phyloP scores from a whole-genome alignment of 202 grass and related monocot species.

The Panicum hallii region DNA sequence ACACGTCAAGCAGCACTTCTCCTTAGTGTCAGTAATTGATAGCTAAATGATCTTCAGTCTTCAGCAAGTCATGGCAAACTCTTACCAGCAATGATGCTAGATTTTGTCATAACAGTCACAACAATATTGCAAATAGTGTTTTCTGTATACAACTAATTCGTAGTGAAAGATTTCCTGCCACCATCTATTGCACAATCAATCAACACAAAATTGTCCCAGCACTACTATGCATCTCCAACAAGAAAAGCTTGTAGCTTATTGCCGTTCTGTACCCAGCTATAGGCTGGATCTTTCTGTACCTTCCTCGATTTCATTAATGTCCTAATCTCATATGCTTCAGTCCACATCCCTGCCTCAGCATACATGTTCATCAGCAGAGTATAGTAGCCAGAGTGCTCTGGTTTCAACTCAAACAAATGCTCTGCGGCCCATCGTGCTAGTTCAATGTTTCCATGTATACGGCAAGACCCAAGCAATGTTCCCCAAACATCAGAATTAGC shows the following conservation, averaged over 20 bases:
- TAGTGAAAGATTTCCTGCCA: constrained; percentile 14
- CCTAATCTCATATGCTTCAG: constrained; percentile 76
- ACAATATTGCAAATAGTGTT: not conserved
- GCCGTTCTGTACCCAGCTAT: constrained; percentile 78
- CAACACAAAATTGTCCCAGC: constrained; percentile 13
- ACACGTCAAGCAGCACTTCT: not conserved
- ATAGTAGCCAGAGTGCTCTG: constrained; percentile 84
- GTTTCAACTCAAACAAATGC: constrained; percentile 88
- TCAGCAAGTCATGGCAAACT: constrained; percentile 6
- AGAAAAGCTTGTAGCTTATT: constrained; percentile 56
- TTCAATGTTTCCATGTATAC: constrained; percentile 83
- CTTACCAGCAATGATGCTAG: constrained; percentile 20
- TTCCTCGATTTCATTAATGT: constrained; percentile 87
- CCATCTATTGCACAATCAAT: not conserved
- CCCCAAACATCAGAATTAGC: constrained; percentile 93
- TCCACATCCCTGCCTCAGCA: constrained; percentile 80
- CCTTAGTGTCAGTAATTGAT: not conserved
- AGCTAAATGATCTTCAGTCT: not conserved
- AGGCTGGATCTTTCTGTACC: constrained; percentile 81
- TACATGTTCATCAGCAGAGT: constrained; percentile 85
- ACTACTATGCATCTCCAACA: constrained; percentile 27
- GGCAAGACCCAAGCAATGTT: constrained; percentile 82
- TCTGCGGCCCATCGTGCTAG: constrained; percentile 71
- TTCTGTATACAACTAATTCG: constrained; percentile 14
- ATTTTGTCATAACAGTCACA: not conserved